These are phyloP conservation scores for Tylopilus rubrobrunneus DNA, from an alignment of 768 basidiomycete species.

Conservation along the genomic window DNA sequence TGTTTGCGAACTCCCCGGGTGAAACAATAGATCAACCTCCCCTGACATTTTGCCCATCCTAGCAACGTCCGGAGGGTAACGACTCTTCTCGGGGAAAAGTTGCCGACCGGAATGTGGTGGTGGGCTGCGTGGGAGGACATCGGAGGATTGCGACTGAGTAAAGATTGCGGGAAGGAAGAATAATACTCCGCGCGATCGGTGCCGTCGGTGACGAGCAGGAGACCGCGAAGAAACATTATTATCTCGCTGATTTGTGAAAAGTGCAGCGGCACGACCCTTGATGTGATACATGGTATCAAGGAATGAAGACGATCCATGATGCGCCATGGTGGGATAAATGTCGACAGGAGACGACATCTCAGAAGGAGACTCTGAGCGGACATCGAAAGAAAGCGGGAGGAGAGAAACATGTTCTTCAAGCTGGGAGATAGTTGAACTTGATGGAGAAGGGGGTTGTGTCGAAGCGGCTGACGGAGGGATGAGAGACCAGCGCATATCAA, in stretches of 20 bases:
- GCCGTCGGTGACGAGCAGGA: constrained; percentile 43
- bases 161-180: constrained; percentile 85
- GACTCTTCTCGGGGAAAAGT: constrained; percentile 45
- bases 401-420: constrained; percentile 49
- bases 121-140: constrained; percentile 30
- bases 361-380: constrained; percentile 53
- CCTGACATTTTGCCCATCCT: constrained; percentile 25
- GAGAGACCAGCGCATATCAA: constrained; percentile 59
- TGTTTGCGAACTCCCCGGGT: constrained; percentile 30
- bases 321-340: constrained; percentile 36
- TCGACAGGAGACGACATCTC: constrained; percentile 45
- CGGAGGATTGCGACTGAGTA: constrained; percentile 39
- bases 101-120: constrained; percentile 25
- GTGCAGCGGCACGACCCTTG: constrained; percentile 48
- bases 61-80: constrained; percentile 35
- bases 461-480: constrained; percentile 41
- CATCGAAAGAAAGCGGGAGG: constrained; percentile 61
- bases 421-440: constrained; percentile 45
- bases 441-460: constrained; percentile 43
- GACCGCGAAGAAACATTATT: constrained; percentile 40
- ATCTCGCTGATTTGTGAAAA: constrained; percentile 40
- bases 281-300: constrained; percentile 53
- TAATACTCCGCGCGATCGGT: constrained; percentile 58
- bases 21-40: constrained; percentile 19
- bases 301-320: constrained; percentile 39